Evolutionary conservation across 306 rosid species (phyloP).

Genomic region (Cicer cuneatum): DNA sequence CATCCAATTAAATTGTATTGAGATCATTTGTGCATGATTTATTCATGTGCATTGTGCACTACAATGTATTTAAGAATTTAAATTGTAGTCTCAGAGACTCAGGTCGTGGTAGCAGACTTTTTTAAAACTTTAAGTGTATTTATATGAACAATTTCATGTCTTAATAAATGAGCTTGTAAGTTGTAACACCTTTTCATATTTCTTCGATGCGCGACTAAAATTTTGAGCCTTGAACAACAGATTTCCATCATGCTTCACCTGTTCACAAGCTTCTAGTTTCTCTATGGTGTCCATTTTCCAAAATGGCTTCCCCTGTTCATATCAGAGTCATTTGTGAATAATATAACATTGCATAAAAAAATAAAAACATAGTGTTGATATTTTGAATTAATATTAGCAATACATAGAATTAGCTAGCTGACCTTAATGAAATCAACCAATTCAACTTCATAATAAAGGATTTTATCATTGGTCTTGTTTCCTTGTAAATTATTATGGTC

Average conservation of each 20-base stretch:
- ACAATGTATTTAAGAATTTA: background rate
- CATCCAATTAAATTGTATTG: background rate
- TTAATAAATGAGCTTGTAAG: background rate
- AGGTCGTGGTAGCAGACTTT: background rate
- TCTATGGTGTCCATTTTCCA: slow-evolving; percentile 67
- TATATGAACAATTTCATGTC: background rate
- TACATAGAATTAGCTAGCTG: slow-evolving; percentile 10
- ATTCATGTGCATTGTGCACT: background rate
- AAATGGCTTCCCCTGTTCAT: slow-evolving; percentile 64
- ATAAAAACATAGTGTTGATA: background rate
- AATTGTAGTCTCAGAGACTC: background rate
- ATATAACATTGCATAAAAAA: background rate
- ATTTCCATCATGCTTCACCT: slow-evolving; percentile 67
- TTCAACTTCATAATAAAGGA: slow-evolving; percentile 55
- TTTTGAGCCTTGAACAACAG: slow-evolving; percentile 57
- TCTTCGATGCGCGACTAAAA: slow-evolving; percentile 55
- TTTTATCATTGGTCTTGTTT: slow-evolving; percentile 30
- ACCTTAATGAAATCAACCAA: slow-evolving; percentile 71
- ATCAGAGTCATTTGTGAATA: background rate
- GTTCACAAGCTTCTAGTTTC: slow-evolving; percentile 69
- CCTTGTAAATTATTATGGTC: slow-evolving; percentile 34
- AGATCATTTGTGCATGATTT: slow-evolving; percentile 2
- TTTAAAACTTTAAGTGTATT: too few relatives aligned
- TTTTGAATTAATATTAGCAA: slow-evolving; percentile 8
- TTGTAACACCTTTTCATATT: slow-evolving; percentile 61